Evolutionary conservation across 441 rosid species (phyloP).

Genomic region (Adansonia gregorii): DNA sequence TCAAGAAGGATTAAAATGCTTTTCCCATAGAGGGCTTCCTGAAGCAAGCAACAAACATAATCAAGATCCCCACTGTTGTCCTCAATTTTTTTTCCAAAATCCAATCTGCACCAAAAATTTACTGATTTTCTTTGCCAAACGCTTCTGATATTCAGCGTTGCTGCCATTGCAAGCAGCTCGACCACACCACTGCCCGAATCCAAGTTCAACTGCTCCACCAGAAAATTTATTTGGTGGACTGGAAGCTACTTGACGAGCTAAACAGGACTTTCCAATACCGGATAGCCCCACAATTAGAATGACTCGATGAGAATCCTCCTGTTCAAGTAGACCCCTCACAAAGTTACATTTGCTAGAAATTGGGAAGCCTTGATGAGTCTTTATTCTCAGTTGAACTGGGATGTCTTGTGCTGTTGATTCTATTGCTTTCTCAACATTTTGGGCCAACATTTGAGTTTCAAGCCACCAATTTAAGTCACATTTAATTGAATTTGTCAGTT

Average conservation of each 20-base stretch:
- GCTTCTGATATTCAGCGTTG: slow-evolving; percentile 33
- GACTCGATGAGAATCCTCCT: slow-evolving; percentile 28
- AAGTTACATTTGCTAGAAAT: slow-evolving; percentile 31
- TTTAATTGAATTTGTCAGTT: slow-evolving; percentile 29
- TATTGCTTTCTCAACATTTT: slow-evolving; percentile 33
- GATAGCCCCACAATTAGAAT: slow-evolving; percentile 35
- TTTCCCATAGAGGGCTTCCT: slow-evolving; percentile 35
- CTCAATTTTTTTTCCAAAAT: slow-evolving; percentile 31
- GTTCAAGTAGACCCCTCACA: slow-evolving; percentile 32
- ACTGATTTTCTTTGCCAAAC: slow-evolving; percentile 33
- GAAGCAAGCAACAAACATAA: slow-evolving; percentile 36
- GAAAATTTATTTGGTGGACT: slow-evolving; percentile 29
- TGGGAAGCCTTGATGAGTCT: slow-evolving; percentile 34
- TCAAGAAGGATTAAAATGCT: slow-evolving; percentile 34
- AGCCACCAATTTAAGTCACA: slow-evolving; percentile 38
- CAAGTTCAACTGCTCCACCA: slow-evolving; percentile 37
- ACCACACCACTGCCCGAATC: slow-evolving; percentile 40
- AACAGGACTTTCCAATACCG: slow-evolving; percentile 39
- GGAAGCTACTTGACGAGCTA: slow-evolving; percentile 41
- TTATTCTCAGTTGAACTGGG: slow-evolving; percentile 28
- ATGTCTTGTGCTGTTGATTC: slow-evolving; percentile 32
- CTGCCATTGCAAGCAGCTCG: slow-evolving; percentile 37
- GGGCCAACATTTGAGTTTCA: slow-evolving; percentile 37
- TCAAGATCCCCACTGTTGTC: slow-evolving; percentile 34
- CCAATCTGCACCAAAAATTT: slow-evolving; percentile 37